Evolutionary conservation across 169 alveolate genomes (phyloP).

Genomic region (Plasmodium gonderi): DNA sequence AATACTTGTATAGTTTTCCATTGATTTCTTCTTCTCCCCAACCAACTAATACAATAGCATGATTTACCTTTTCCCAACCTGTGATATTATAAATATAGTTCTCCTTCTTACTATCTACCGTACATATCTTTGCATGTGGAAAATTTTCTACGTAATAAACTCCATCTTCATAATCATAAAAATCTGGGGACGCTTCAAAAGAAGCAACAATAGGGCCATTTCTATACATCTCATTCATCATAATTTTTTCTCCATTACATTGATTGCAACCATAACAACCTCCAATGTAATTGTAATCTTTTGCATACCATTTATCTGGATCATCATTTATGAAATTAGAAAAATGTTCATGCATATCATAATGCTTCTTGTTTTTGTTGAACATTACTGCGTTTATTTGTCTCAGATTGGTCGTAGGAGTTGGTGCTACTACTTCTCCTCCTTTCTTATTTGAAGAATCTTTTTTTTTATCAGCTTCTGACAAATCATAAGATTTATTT

Average conservation of each 20-base stretch:
- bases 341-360: not conserved
- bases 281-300: conserved; percentile 87
- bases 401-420: not conserved
- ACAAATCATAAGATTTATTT: not conserved
- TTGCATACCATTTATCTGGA: conserved; percentile 77
- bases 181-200: conserved; percentile 85
- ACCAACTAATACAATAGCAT: conserved; percentile 92
- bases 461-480: not conserved
- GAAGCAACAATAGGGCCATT: conserved; percentile 91
- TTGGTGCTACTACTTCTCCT: not conserved
- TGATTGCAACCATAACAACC: conserved; percentile 88
- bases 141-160: conserved; percentile 27
- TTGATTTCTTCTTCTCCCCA: conserved; percentile 89
- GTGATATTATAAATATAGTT: conserved; percentile 26
- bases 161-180: conserved; percentile 67
- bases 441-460: no score
- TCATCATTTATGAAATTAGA: not conserved
- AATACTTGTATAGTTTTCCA: conserved; percentile 82
- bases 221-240: conserved; percentile 86
- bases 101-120: not conserved
- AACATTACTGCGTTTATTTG: not conserved
- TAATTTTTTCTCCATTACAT: conserved; percentile 84
- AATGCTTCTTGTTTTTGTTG: not conserved
- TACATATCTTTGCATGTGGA: conserved; percentile 64
- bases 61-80: conserved; percentile 92